A percentile compares a stretch with the other conserved stretches of the same genome.
phyloP scores from a whole-genome alignment of 2,329 filamentous ascomycete genomes.

The Stagonosporopsis vannaccii region DNA sequence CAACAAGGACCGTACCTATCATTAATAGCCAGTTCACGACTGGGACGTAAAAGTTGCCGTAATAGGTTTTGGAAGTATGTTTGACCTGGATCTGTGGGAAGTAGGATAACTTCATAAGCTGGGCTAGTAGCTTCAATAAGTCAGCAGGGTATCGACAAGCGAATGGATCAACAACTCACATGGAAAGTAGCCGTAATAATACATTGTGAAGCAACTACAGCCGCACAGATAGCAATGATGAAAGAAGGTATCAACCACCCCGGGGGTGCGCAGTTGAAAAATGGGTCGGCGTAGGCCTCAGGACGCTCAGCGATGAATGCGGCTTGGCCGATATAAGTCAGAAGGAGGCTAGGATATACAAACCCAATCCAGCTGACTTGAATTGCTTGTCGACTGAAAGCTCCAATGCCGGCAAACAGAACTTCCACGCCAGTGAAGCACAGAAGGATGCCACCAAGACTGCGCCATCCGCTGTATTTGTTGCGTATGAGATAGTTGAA shows the following conservation, averaged over 20 bases:
- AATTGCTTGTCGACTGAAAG: slow-evolving; percentile 73
- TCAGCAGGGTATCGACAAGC: slow-evolving; percentile 24
- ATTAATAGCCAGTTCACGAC: slow-evolving; percentile 79
- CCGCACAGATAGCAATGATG: slow-evolving; percentile 72
- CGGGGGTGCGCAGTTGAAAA: slow-evolving; percentile 74
- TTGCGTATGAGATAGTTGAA: slow-evolving; percentile 68
- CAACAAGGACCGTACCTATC: slow-evolving; percentile 75
- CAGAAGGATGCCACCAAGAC: slow-evolving; percentile 73
- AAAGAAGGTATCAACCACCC: slow-evolving; percentile 73
- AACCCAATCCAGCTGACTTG: slow-evolving; percentile 77
- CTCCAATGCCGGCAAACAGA: slow-evolving; percentile 78
- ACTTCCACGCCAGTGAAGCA: slow-evolving; percentile 79
- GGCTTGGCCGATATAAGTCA: slow-evolving; percentile 76
- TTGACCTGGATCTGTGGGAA: slow-evolving; percentile 78
- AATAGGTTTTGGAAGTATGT: slow-evolving; percentile 73
- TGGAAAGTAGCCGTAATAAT: slow-evolving; percentile 81
- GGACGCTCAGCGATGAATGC: slow-evolving; percentile 70
- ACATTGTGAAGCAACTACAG: slow-evolving; percentile 79
- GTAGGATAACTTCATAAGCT: slow-evolving; percentile 76
- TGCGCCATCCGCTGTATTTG: slow-evolving; percentile 67
- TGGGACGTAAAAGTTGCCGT: slow-evolving; percentile 80
- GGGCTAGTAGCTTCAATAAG: slow-evolving; percentile 61
- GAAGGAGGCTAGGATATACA: slow-evolving; percentile 70
- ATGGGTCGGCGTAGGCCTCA: slow-evolving; percentile 73
- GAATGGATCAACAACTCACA: slow-evolving; percentile 42